Evolutionary conservation across 2,329 filamentous ascomycete species (phyloP).

Genomic region (Colletotrichum sp.): DNA sequence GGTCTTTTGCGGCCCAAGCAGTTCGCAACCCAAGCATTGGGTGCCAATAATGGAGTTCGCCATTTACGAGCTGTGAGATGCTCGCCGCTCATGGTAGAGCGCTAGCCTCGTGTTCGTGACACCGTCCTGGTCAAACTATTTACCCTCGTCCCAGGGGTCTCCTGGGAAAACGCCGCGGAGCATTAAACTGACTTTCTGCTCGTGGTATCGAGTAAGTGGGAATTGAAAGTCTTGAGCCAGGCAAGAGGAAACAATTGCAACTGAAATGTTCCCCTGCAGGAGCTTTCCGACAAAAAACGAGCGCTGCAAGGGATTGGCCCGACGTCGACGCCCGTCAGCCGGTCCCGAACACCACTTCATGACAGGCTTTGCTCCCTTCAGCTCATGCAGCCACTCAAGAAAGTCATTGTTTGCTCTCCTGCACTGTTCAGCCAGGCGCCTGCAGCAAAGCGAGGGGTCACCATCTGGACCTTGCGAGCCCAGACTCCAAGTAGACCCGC

Average conservation of each 20-base stretch:
- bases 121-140: background rate
- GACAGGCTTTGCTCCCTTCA: background rate
- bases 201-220: background rate
- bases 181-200: background rate
- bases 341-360: background rate
- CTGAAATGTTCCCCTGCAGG: background rate
- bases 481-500: background rate
- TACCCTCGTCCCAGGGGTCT: background rate
- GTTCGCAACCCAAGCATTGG: constrained; percentile 8
- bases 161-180: background rate
- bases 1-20: constrained; percentile 16
- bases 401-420: background rate
- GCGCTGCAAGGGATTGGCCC: background rate
- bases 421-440: background rate
- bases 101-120: constrained; percentile 8
- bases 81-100: background rate
- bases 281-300: background rate
- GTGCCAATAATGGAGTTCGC: constrained; percentile 4
- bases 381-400: constrained; percentile 11
- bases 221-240: background rate
- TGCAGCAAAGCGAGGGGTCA: background rate
- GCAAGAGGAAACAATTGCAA: background rate
- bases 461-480: background rate
- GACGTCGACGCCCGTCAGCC: background rate
- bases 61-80: constrained; percentile 1